A percentile compares a stretch with the other conserved stretches of the same genome.
Evolutionary conservation across 768 basidiomycete genomes (phyloP).

Genomic region (Vishniacozyma victoriae): DNA sequence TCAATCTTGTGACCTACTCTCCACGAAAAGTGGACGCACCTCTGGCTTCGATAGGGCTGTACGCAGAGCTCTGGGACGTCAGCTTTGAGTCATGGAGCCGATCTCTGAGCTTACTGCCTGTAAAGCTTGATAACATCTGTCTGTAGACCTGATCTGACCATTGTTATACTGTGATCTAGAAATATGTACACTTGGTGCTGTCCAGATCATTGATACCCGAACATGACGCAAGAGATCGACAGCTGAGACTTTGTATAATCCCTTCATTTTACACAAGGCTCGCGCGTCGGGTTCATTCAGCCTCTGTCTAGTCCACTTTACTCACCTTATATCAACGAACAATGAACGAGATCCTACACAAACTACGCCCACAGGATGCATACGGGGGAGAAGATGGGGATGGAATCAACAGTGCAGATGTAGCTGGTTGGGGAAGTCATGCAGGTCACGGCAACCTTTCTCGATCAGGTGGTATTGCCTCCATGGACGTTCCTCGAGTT

Average conservation of each 20-base stretch:
- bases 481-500: conserved; percentile 41
- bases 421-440: conserved; percentile 28
- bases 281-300: too few relatives aligned
- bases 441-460: conserved; percentile 38
- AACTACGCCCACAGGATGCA: conserved; percentile 17
- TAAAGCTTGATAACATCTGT: conserved; percentile 45
- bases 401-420: conserved; percentile 11
- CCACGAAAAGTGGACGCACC: too few relatives aligned
- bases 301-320: too few relatives aligned
- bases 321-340: too few relatives aligned
- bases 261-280: too few relatives aligned
- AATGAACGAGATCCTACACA: conserved; percentile 32
- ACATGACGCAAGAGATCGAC: too few relatives aligned
- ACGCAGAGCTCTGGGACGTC: conserved; percentile 26
- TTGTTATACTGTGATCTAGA: conserved; percentile 1
- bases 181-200: background rate
- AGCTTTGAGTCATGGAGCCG: background rate
- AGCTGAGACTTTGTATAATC: too few relatives aligned
- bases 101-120: conserved; percentile 26
- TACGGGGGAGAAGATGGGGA: conserved; percentile 7
- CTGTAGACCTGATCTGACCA: conserved; percentile 42
- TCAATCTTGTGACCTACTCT: background rate
- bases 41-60: conserved; percentile 29
- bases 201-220: too few relatives aligned
- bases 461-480: conserved; percentile 29